Evolutionary conservation across 768 basidiomycete species (phyloP).

Genomic region (Phylloporus sp.): DNA sequence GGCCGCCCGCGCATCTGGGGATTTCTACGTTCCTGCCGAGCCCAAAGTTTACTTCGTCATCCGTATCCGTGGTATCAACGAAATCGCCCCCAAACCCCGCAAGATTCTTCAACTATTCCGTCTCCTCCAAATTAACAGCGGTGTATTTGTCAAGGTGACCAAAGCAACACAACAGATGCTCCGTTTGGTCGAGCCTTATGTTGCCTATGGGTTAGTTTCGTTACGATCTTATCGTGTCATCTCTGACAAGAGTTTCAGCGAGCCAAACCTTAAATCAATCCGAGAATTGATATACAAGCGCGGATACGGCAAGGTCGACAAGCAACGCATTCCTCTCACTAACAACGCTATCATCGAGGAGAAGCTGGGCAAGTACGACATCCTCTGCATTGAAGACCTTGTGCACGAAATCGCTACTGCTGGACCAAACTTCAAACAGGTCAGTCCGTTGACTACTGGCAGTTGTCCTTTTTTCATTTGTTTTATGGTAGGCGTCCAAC

Average conservation of each 20-base stretch:
- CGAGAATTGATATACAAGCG: conserved; percentile 99
- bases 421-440: conserved; percentile 99
- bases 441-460: conserved; percentile 29
- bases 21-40: conserved; percentile 97
- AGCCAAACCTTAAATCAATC: conserved; percentile 94
- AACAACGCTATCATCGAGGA: conserved; percentile 94
- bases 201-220: conserved; percentile 82
- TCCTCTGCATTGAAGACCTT: conserved; percentile 95
- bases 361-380: conserved; percentile 86
- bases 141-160: conserved; percentile 96
- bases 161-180: conserved; percentile 98
- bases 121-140: conserved; percentile 99
- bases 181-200: conserved; percentile 92
- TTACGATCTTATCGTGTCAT: neutral
- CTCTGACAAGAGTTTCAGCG: conserved; percentile 41
- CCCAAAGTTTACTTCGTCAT: conserved; percentile 97
- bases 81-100: conserved; percentile 98
- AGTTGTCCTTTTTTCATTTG: neutral
- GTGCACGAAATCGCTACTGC: conserved; percentile 94
- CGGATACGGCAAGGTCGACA: conserved; percentile 97
- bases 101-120: conserved; percentile 99
- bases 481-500: conserved; percentile 62
- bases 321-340: conserved; percentile 92
- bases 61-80: conserved; percentile 99
- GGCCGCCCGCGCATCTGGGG: conserved; percentile 83